phyloP scores from a whole-genome alignment of 176 grass and related monocot genomes.

The Hsuehochloa calcarea region DNA sequence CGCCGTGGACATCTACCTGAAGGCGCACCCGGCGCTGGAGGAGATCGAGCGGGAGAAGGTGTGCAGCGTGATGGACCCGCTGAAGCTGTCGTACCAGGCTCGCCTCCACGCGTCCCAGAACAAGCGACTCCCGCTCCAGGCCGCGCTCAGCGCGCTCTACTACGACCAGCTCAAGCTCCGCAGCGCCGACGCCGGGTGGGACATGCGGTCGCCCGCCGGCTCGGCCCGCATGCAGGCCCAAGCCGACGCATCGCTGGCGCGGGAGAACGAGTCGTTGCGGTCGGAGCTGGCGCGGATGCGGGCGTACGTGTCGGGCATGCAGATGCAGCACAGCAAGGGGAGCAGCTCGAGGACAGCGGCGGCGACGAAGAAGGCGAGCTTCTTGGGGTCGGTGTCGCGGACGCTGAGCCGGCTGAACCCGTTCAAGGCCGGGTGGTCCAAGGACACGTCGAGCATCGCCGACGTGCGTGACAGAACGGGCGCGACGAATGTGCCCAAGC shows the following conservation, averaged over 20 bases:
- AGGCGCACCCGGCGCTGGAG: slow-evolving; percentile 64
- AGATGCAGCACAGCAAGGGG: slow-evolving; percentile 32
- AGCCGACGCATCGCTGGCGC: slow-evolving; percentile 52
- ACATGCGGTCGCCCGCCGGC: slow-evolving; percentile 11
- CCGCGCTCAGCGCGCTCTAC: slow-evolving; percentile 75
- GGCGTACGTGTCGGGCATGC: slow-evolving; percentile 46
- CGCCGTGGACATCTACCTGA: slow-evolving; percentile 75
- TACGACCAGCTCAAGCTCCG: slow-evolving; percentile 73
- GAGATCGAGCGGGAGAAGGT: slow-evolving; percentile 91
- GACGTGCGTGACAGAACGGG: neutral
- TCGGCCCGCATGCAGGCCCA: slow-evolving; percentile 29
- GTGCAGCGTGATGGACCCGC: slow-evolving; percentile 86
- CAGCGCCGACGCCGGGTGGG: neutral
- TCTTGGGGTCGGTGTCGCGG: slow-evolving; percentile 65
- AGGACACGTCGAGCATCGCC: slow-evolving; percentile 54
- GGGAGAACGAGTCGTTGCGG: slow-evolving; percentile 72
- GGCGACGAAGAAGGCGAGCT: slow-evolving; percentile 52
- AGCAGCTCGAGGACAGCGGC: neutral
- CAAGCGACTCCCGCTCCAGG: slow-evolving; percentile 79
- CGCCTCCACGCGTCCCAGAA: slow-evolving; percentile 80
- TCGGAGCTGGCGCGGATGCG: slow-evolving; percentile 62
- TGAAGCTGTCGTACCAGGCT: slow-evolving; percentile 62
- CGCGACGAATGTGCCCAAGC: slow-evolving; percentile 30
- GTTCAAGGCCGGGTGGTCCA: slow-evolving; percentile 59
- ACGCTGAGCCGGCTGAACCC: slow-evolving; percentile 77